Evolutionary conservation across 306 rosid genomes (phyloP).

Genomic region (Corylus heterophylla): DNA sequence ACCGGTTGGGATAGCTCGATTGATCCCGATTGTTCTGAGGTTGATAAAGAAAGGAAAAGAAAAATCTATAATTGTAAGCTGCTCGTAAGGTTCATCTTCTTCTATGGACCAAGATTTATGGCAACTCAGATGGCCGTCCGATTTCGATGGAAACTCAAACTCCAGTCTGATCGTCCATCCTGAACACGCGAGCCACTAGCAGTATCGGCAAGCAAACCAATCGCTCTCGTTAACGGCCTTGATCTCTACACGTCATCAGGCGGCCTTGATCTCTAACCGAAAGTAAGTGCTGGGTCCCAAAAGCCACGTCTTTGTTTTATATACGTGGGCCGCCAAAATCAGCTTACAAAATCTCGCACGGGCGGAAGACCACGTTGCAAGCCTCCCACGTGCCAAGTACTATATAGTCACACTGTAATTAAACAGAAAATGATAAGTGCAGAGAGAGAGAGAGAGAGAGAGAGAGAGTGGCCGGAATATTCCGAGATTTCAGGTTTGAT

Average conservation of each 20-base stretch:
- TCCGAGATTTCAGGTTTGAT: constrained; percentile 30
- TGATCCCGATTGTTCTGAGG: neutral
- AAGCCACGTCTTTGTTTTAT: neutral
- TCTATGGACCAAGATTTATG: neutral
- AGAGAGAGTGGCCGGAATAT: constrained; percentile 8
- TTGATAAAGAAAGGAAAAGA: neutral
- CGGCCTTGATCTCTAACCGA: neutral
- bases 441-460: neutral
- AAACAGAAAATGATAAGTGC: neutral
- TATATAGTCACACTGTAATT: neutral
- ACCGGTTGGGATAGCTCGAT: too few species aligned
- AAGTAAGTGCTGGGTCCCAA: constrained; percentile 15
- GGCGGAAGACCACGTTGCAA: neutral
- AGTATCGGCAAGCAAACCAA: neutral
- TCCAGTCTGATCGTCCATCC: neutral
- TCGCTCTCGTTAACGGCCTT: neutral
- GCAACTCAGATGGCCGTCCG: too few species aligned
- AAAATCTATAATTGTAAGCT: too few species aligned
- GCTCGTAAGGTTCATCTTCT: neutral
- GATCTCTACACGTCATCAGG: constrained; percentile 18
- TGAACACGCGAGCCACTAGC: neutral
- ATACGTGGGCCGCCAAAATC: constrained; percentile 1
- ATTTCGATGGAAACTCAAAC: neutral
- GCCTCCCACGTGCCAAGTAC: constrained; percentile 1
- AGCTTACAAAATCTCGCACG: neutral